Evolutionary conservation across 2,329 filamentous ascomycete species (phyloP).

Genomic region (Claviceps lovelessii): DNA sequence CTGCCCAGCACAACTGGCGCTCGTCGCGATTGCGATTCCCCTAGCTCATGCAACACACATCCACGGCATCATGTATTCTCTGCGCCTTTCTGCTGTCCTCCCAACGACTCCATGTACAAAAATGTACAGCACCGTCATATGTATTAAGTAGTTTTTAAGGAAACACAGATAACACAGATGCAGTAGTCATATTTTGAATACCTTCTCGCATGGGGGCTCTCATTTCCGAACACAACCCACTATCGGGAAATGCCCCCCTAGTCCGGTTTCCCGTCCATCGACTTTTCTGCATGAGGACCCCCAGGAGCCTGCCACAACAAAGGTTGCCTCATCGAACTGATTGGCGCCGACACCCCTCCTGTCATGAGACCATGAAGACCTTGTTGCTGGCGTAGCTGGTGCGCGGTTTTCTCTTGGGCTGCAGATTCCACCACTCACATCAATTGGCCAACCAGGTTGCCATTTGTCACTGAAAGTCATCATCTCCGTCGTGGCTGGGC

Average conservation of each 20-base stretch:
- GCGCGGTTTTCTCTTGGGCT: neutral
- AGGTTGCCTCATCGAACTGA: neutral
- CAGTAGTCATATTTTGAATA: neutral
- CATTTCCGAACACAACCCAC: neutral
- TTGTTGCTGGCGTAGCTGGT: neutral
- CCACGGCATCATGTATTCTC: neutral
- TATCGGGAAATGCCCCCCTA: neutral
- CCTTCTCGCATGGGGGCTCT: neutral
- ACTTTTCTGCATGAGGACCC: conserved; percentile 4
- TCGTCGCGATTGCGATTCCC: neutral
- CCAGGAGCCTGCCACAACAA: neutral
- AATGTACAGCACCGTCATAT: neutral
- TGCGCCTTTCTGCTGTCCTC: neutral
- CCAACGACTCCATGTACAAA: neutral
- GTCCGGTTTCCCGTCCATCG: neutral
- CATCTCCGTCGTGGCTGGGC: neutral
- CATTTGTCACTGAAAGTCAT: neutral
- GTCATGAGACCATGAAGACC: conserved; percentile 1
- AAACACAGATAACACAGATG: neutral
- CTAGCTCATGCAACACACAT: neutral
- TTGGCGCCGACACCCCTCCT: neutral
- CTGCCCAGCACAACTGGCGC: neutral
- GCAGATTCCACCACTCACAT: neutral
- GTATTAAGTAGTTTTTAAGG: neutral
- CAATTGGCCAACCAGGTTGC: neutral